Evolutionary conservation across 2,329 filamentous ascomycete species (phyloP), one percentile per base, ranked within the genome.

Genomic region (Amauroascus verrucosus): DNA sequence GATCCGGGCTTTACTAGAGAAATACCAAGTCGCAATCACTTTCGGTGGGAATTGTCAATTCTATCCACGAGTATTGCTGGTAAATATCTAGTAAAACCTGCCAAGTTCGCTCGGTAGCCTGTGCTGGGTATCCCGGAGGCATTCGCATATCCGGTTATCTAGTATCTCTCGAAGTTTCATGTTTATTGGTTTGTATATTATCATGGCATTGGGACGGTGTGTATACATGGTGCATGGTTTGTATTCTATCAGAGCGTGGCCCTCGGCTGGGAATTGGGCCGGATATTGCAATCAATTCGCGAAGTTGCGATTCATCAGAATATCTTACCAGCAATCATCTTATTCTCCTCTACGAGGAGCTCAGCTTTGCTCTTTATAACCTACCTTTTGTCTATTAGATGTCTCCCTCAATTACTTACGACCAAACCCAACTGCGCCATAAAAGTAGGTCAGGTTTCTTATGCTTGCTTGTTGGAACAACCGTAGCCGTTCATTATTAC

Each of bases 11-110:
- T 38, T 30, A 32, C 50, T 52, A 38, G 50, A 46, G 50, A 45
- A 52, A 22, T 52, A 40, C 50, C 50, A 52, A 52, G 46, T 52
- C 40, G 50, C 50, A 52, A 52, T 52, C 30, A 52, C 50, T 52
- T 52, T 52, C 50, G 41, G 50, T 52, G 50, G n/a, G 50, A 52
- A 52, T 52, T n/a, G 14, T 38, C 41, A 52, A 45, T 52, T 52
- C 50, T 52, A 52, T 52, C 50, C 50, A 52, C 41, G 20, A 52
- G 50, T 52, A 46, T 52, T 52, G 50, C 50, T 45, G 50, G 50
- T 52, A 38, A 52, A 37, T 20, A 52, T 52, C 41, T 46, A 46
- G 40, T 52, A 52, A 46, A 22, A 26, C 16, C 28, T 14, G 20
- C 13, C 7, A 18, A 22, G n/a, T 43, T 14, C 24, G 5, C 6